A percentile compares a stretch with the other conserved stretches of the same genome.
Conservation (phyloP, 2,329 filamentous ascomycete genomes). For the Macrophomina phaseolina region DNA sequence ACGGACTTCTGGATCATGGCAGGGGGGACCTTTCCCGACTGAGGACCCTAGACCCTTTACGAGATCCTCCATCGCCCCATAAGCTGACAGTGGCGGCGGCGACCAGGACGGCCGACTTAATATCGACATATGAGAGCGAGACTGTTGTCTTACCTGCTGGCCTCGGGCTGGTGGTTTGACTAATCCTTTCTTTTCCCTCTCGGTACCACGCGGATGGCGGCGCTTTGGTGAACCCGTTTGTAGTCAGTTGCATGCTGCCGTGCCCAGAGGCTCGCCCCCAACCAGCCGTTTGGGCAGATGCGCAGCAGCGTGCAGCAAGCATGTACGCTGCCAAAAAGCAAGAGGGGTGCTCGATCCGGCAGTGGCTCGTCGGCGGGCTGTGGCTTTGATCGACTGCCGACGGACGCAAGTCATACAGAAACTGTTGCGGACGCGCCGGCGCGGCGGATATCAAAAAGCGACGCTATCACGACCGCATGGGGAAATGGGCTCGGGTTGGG, state of each 20-base stretch:
- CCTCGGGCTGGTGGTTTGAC: background rate
- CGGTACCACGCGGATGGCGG: constrained; percentile 1
- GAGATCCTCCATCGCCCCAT: constrained; percentile 2
- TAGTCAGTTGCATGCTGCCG: constrained; percentile 12
- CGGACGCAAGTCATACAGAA: constrained; percentile 1
- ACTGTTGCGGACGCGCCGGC: constrained; percentile 12
- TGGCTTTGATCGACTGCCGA: constrained; percentile 6
- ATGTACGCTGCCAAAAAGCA: constrained; percentile 4
- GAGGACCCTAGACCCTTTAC: constrained; percentile 3
- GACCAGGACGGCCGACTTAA: background rate
- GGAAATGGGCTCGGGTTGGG: background rate
- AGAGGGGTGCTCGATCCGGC: background rate
- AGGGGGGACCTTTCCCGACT: constrained; percentile 4
- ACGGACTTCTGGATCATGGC: constrained; percentile 24
- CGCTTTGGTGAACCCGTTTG: constrained; percentile 13
- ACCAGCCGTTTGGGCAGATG: background rate
- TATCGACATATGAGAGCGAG: constrained; percentile 4
- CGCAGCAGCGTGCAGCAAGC: constrained; percentile 9
- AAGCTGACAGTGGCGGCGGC: constrained; percentile 14
- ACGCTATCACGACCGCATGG: background rate
- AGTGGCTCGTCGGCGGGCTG: constrained; percentile 9
- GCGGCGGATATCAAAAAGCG: constrained; percentile 13
- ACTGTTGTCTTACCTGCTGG: constrained; percentile 3
- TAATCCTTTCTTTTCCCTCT: constrained; percentile 12
- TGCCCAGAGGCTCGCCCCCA: background rate